Percentiles rank a stretch among this genome's conserved stretches.
Conservation (phyloP, 805 yeast species). For the Kazachstania africana region DNA sequence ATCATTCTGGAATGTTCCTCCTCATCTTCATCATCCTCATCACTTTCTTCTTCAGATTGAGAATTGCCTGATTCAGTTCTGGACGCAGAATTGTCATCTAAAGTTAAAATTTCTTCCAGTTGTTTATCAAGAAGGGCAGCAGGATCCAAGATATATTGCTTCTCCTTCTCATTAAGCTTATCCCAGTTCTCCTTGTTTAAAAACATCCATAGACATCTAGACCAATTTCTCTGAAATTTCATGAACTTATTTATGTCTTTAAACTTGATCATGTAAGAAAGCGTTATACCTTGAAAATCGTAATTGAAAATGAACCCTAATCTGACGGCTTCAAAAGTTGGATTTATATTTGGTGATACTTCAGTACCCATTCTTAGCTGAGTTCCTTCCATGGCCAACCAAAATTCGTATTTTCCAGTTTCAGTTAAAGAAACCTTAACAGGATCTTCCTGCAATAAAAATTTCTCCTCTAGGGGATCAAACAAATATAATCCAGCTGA, state of each 20-base stretch:
- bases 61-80: slow-evolving; percentile 26
- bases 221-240: slow-evolving; percentile 41
- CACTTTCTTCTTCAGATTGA: slow-evolving; percentile 27
- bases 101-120: slow-evolving; percentile 20
- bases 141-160: slow-evolving; percentile 46
- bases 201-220: slow-evolving; percentile 50
- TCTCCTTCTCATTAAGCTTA: slow-evolving; percentile 32
- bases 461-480: slow-evolving; percentile 40
- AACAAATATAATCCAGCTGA: slow-evolving; percentile 41
- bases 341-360: slow-evolving; percentile 43
- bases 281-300: slow-evolving; percentile 29
- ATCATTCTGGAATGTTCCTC: slow-evolving; percentile 22
- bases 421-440: slow-evolving; percentile 32
- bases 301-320: slow-evolving; percentile 55
- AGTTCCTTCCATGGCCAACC: slow-evolving; percentile 34
- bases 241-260: slow-evolving; percentile 28
- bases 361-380: slow-evolving; percentile 28
- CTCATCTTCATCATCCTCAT: slow-evolving; percentile 26
- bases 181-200: slow-evolving; percentile 41
- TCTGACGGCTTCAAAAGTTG: slow-evolving; percentile 47
- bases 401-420: slow-evolving; percentile 39
- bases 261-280: slow-evolving; percentile 59
- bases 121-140: slow-evolving; percentile 31
- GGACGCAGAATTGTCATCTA: slow-evolving; percentile 24
- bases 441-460: slow-evolving; percentile 31